Base-by-base conservation (phyloP, 371 early-diverging fungal genomes). In the Rhizopus delemar region DNA sequence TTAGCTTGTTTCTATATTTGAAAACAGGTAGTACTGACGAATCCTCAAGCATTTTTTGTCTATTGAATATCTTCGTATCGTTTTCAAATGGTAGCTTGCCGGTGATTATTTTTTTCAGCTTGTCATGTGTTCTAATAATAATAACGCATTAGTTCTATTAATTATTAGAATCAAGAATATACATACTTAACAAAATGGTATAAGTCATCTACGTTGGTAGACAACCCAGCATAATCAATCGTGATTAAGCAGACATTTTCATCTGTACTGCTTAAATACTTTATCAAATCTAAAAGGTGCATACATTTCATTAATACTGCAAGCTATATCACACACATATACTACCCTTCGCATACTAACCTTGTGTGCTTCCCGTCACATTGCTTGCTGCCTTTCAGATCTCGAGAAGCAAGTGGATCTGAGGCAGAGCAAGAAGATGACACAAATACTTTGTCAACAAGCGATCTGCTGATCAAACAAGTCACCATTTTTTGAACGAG, bases 361-460 rank as follows among this genome's bases (percentile, higher is more conserved):
- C 43, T 43, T 15, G 15, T 2, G 15, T 43, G 43, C n/a, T 15
- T 11, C 43, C n/a, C 4, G 43, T 43, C 1, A 5, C 43, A 43
- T 43, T 4, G 43, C n/a, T 43, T 43, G 4, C 4, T 43, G 2
- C 4, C 43, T 43, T 43, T 43, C 2, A 43, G 4, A 15, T 43
- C 43, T 53, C 54, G 52, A 29, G 49, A 57, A 63, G 57, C 46
- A 45, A 62, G 51, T 51, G 62, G 38, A 53, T 63, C 57, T 41
- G 57, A 48, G 52, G 49, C 52, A 53, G 57, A 52, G 50, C 59
- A 54, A 15, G 49, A 64, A 46, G 52, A 65, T 8, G 56, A 64
- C n/a, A 59, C 56, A 38, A 59, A 53, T 32, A 60, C 65, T 52
- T 31, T 41, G 51, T 65, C 60, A 59, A 56, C 57, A 53, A 60